A percentile compares a stretch with the other conserved stretches of the same genome.
phyloP scores from a whole-genome alignment of 225 moss, liverwort and hornwort genomes.

The Antitrichia curtipendula region DNA sequence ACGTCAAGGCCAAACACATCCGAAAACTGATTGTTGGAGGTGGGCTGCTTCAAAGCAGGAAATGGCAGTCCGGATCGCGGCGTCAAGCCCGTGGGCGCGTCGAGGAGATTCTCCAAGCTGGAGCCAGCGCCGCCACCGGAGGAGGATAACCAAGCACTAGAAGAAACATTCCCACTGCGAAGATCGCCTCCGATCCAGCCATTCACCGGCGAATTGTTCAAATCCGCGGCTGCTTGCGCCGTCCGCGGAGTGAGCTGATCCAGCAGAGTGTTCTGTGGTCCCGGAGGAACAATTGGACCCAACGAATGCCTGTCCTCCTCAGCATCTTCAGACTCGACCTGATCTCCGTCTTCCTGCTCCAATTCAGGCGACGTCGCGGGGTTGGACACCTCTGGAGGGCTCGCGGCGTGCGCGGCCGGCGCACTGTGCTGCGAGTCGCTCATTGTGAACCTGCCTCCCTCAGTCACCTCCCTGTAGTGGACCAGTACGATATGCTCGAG shows the following conservation, averaged over 20 bases:
- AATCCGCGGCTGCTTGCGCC: slow-evolving; percentile 4
- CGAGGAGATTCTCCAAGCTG: slow-evolving; percentile 20
- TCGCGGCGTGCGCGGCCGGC: slow-evolving; percentile 12
- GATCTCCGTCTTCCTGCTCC: slow-evolving; percentile 28
- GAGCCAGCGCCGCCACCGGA: not conserved
- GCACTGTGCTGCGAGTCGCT: slow-evolving; percentile 27
- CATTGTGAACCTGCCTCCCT: slow-evolving; percentile 47
- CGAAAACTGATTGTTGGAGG: not conserved
- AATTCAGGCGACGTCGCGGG: slow-evolving; percentile 22
- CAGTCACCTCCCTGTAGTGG: slow-evolving; percentile 91
- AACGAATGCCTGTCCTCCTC: slow-evolving; percentile 4
- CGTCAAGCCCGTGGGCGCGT: slow-evolving; percentile 24
- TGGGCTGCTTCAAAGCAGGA: not conserved
- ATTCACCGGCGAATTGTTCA: slow-evolving; percentile 21
- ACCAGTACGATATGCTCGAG: slow-evolving; percentile 94
- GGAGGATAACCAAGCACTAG: slow-evolving; percentile 12
- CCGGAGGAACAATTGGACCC: slow-evolving; percentile 4
- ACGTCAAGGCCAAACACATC: slow-evolving; percentile 13
- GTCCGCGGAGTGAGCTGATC: slow-evolving; percentile 38
- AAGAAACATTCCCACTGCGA: not conserved
- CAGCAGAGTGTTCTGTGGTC: slow-evolving; percentile 26
- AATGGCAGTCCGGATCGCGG: slow-evolving; percentile 2
- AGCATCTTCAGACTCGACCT: slow-evolving; percentile 27
- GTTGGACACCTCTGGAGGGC: slow-evolving; percentile 32
- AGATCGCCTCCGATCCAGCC: slow-evolving; percentile 23